Conservation (phyloP, 2,329 filamentous ascomycete species). For the Cadophora luteo-olivacea region DNA sequence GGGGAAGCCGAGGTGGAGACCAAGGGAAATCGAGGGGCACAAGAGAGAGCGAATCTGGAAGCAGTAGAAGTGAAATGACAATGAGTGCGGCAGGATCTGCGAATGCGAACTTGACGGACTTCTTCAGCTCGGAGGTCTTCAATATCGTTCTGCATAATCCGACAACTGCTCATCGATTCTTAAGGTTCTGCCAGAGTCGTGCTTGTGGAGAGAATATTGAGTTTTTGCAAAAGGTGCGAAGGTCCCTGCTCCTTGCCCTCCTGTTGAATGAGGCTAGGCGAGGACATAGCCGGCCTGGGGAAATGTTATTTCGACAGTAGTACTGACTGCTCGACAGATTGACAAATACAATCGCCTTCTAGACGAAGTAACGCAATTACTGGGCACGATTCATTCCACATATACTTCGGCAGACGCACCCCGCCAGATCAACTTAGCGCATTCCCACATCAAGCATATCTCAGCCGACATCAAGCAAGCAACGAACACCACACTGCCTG, state of each 20-base stretch:
- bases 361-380: slow-evolving; percentile 52
- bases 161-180: slow-evolving; percentile 53
- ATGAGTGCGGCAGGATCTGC: slow-evolving; percentile 1
- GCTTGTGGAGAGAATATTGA: slow-evolving; percentile 58
- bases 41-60: slow-evolving; percentile 14
- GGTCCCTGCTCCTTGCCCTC: no score
- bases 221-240: slow-evolving; percentile 55
- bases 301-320: no score
- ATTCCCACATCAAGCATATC: slow-evolving; percentile 30
- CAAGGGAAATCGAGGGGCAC: not conserved
- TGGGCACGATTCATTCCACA: slow-evolving; percentile 53
- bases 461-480: slow-evolving; percentile 35
- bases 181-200: slow-evolving; percentile 55
- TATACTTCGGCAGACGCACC: slow-evolving; percentile 48
- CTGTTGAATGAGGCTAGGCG: no score
- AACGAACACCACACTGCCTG: slow-evolving; percentile 42
- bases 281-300: no score
- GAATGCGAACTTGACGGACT: slow-evolving; percentile 48
- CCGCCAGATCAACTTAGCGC: slow-evolving; percentile 39
- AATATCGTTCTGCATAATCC: slow-evolving; percentile 57
- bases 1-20: slow-evolving; percentile 6
- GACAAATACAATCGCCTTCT: slow-evolving; percentile 54
- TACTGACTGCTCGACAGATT: slow-evolving; percentile 40
- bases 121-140: slow-evolving; percentile 58
- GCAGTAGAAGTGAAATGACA: slow-evolving; percentile 20